Evolutionary conservation across 2,329 filamentous ascomycete genomes (phyloP).

Genomic region (Colletotrichum cordylinicola): DNA sequence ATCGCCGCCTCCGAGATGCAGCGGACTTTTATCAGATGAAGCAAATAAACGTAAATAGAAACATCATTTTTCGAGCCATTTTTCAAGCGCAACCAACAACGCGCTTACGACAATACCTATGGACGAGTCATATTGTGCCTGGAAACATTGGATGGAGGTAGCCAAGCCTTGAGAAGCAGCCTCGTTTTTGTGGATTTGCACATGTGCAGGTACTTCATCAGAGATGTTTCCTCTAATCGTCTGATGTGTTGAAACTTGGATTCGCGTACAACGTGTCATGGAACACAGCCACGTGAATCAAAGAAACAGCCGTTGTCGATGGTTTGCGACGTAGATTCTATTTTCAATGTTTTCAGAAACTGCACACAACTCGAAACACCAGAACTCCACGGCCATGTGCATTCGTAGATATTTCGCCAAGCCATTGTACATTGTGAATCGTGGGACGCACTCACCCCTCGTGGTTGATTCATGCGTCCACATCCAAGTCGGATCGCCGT

Average conservation of each 20-base stretch:
- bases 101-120: neutral
- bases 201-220: neutral
- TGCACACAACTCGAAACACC: fast-evolving
- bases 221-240: neutral
- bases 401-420: neutral
- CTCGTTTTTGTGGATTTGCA: neutral
- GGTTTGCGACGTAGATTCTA: neutral
- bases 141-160: neutral
- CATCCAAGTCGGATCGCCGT: too few relatives aligned
- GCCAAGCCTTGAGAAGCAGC: neutral
- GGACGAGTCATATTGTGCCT: neutral
- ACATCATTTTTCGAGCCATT: neutral
- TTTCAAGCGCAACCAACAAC: neutral
- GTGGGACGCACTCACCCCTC: too few relatives aligned
- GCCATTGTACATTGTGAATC: neutral
- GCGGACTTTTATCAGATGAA: neutral
- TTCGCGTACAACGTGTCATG: neutral
- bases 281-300: neutral
- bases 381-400: neutral
- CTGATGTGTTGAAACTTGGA: neutral
- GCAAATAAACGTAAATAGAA: neutral
- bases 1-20: neutral
- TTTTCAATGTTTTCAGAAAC: neutral
- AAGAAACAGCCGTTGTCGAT: neutral
- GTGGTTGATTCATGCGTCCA: too few relatives aligned